Evolutionary conservation across 257 asterid species (phyloP).

Genomic region (Rhazya stricta): DNA sequence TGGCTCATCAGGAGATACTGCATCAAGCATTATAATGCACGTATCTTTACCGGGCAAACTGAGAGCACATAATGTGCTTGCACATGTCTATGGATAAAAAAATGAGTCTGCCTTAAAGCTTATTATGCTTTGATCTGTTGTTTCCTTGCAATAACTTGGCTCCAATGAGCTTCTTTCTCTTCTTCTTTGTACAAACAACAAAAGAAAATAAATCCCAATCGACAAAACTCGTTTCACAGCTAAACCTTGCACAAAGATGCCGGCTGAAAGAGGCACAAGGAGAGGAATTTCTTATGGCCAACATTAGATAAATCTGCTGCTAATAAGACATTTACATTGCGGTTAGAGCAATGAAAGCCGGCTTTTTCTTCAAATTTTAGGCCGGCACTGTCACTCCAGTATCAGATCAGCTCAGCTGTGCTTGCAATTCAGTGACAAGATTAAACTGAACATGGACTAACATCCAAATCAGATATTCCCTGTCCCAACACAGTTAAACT

Average conservation of each 20-base stretch:
- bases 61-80: conserved; percentile 47
- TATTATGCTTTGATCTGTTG: conserved; percentile 12
- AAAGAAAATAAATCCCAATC: conserved; percentile 7
- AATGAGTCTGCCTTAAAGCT: conserved; percentile 1
- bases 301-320: conserved; percentile 8
- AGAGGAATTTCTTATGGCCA: neutral
- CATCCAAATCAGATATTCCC: conserved; percentile 1
- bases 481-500: neutral
- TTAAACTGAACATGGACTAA: conserved; percentile 1
- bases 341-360: conserved; percentile 39
- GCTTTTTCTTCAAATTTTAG: conserved; percentile 3
- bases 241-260: conserved; percentile 30
- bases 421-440: conserved; percentile 21
- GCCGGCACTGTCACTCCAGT: conserved; percentile 10
- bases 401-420: neutral
- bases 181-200: conserved; percentile 8
- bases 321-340: conserved; percentile 30
- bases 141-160: conserved; percentile 18
- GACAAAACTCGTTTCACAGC: conserved; percentile 29
- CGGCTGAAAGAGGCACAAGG: conserved; percentile 36
- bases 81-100: conserved; percentile 39
- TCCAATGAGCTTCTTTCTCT: neutral
- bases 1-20: conserved; percentile 29
- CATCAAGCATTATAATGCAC: conserved; percentile 21
- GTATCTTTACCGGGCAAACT: conserved; percentile 39